Evolutionary conservation across 1,139 yeast species (phyloP), one percentile per base, ranked within the genome.

Genomic region (Blastobotrys malaysiensis): DNA sequence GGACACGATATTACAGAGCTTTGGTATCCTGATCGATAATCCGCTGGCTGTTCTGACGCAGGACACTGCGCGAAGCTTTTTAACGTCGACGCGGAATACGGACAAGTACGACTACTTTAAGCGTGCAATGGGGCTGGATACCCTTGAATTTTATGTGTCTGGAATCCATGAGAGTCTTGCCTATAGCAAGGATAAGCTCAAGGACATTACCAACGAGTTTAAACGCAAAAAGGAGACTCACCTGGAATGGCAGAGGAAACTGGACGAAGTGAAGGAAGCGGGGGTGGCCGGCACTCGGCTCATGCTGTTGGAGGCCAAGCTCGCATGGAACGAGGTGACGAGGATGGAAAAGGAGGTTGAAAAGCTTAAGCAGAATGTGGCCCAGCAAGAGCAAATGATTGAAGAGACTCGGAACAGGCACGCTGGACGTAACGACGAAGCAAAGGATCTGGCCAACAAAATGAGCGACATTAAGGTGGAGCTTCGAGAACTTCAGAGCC

Each of bases 21-120:
- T 86, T 66, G 83, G 86, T 48, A 84, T 93, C 49, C 83, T 90
- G 2, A 85, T 93, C 19, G 95, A 86, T 63, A 95, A 95, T 64
- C 98, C 98, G 6, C 82, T 95, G 79, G 89, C 96, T 1, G 88
- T 95, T 63, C 75, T 95, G 52, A 88, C 96, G 0, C 99, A 95
- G 68, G 98, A 95, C 63, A 88, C 86, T 57, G 99, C 99, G 1
- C 79, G 97, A 61, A 88, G 93, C 21, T 93, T 95, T 65, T 73
- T 95, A 55, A 56, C 62, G 7, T 52, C 63, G 16, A 55, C 59
- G 5, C 52, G 57, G 9, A 87, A 88, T 55, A 76, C 76, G 47
- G 83, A 81, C 51, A 88, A 90, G 68, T 91, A 83, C 68, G 77
- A 77, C 21, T 84, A 81, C 63, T 88, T 89, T 67, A 86, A 87